Evolutionary conservation across 2,329 filamentous ascomycete genomes (phyloP).

Genomic region (Xylaria sp.): DNA sequence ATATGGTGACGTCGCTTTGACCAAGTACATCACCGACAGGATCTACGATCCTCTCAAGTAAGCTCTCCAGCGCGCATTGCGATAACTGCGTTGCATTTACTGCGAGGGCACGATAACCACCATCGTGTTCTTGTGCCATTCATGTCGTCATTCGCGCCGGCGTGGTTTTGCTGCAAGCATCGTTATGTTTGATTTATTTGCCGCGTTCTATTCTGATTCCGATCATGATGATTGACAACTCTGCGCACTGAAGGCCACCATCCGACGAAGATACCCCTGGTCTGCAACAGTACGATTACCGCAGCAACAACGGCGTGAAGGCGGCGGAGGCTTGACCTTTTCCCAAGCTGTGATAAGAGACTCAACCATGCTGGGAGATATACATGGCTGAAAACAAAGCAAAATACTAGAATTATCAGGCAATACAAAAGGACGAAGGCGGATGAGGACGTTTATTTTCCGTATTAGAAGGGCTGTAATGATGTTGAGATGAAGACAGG

Average conservation of each 20-base stretch:
- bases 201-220: conserved; percentile 6
- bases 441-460: too few relatives aligned
- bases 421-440: too few relatives aligned
- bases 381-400: conserved; percentile 10
- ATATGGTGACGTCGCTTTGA: conserved; percentile 60
- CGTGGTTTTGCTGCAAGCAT: conserved; percentile 21
- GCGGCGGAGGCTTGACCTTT: conserved; percentile 9
- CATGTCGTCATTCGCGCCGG: conserved; percentile 27
- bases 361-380: conserved; percentile 9
- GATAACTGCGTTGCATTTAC: conserved; percentile 17
- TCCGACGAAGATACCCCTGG: conserved; percentile 20
- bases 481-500: too few relatives aligned
- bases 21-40: conserved; percentile 53
- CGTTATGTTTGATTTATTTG: conserved; percentile 16
- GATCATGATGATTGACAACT: conserved; percentile 24
- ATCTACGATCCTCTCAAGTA: conserved; percentile 52
- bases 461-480: too few relatives aligned
- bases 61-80: conserved; percentile 18
- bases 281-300: conserved; percentile 9
- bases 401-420: conserved; percentile 4
- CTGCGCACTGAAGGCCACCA: conserved; percentile 19
- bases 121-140: conserved; percentile 15
- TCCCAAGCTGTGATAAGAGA: too few relatives aligned
- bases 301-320: neutral
- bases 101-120: conserved; percentile 8